Base-by-base conservation (phyloP, 345 rosid genomes). In the Cardamine occulta region DNA sequence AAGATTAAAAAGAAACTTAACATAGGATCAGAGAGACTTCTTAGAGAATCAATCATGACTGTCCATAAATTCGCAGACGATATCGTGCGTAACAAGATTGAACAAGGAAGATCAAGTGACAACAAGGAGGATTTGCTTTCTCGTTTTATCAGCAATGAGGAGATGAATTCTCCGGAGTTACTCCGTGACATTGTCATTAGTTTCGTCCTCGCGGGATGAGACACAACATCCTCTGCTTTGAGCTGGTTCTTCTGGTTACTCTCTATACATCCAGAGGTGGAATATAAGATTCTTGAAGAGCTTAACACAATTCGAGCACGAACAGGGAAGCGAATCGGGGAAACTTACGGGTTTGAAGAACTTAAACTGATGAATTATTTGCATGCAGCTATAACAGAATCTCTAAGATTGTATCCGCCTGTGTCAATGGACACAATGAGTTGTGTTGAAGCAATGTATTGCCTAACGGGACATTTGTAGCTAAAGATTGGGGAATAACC, bases 201-300 rank as follows among this genome's bases (percentile, higher is more conserved):
- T 48, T 87, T 88, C 56, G 79, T 83, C 3, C 84, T 87, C 12
- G 94, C 94, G 0, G 92, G 94, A 55, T 75, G 87, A 6, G 97
- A 91, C 80, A 77, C 96, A 0, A 90, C 91, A 13, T 87, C 93
- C n/a, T 82, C 93, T n/a, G 92, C 92, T 13, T 71, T 91, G 61
- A 85, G 86, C 5, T 91, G 97, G 97, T 88, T 85, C 87, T 87
- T 91, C 71, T 86, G 87, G 90, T 62, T 88, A 8, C 70, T 91
- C 19, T 77, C 81, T 0, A 11, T 17, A 17, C 77, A 85, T 73
- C 88, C 89, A 5, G 55, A 68, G 4, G 83, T 76, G 0, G 89
- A 83, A 31, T 8, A 11, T 0, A 75, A 80, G 48, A 83, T 89
- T 29, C 37, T 80, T 4, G 48, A 79, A 21, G 97, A 89, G 66